Percentiles rank a stretch among this genome's conserved stretches.
These are phyloP conservation scores for Calocybe indica DNA, from an alignment of 768 basidiomycete genomes.

Conservation along the genomic window DNA sequence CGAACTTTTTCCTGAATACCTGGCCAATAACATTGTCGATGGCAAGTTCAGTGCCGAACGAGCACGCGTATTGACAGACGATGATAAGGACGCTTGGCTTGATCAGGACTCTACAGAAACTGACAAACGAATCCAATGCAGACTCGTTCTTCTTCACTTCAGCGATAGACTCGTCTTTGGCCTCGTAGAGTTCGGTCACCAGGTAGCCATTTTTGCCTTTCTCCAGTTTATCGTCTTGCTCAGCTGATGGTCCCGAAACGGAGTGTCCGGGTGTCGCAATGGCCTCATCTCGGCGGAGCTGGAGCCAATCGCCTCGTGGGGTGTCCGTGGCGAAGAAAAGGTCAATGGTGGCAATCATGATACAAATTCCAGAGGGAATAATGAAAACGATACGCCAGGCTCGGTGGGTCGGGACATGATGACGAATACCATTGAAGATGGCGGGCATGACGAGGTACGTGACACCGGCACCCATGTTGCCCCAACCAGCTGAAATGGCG, in stretches of 20 bases:
- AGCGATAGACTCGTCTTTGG: slow-evolving; percentile 23
- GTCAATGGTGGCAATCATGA: slow-evolving; percentile 32
- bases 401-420: slow-evolving; percentile 29
- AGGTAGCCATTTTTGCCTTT: too few species aligned
- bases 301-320: slow-evolving; percentile 47
- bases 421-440: slow-evolving; percentile 33
- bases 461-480: slow-evolving; percentile 29
- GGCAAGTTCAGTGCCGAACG: slow-evolving; percentile 54
- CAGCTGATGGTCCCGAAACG: too few species aligned
- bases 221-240: too few species aligned
- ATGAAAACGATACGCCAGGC: slow-evolving; percentile 55
- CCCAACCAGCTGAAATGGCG: slow-evolving; percentile 53
- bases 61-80: slow-evolving; percentile 41
- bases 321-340: slow-evolving; percentile 47
- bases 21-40: slow-evolving; percentile 44
- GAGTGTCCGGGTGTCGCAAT: slow-evolving; percentile 5
- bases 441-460: slow-evolving; percentile 40
- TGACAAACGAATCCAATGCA: neutral
- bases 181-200: slow-evolving; percentile 2
- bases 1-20: slow-evolving; percentile 26
- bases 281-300: slow-evolving; percentile 34
- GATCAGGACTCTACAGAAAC: slow-evolving; percentile 19
- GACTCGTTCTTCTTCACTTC: slow-evolving; percentile 41
- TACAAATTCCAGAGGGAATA: slow-evolving; percentile 37
- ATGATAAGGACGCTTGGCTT: slow-evolving; percentile 25